These are phyloP conservation scores for Periconia sp. DNA, from an alignment of 2,329 filamentous ascomycete genomes.

Conservation along the genomic window DNA sequence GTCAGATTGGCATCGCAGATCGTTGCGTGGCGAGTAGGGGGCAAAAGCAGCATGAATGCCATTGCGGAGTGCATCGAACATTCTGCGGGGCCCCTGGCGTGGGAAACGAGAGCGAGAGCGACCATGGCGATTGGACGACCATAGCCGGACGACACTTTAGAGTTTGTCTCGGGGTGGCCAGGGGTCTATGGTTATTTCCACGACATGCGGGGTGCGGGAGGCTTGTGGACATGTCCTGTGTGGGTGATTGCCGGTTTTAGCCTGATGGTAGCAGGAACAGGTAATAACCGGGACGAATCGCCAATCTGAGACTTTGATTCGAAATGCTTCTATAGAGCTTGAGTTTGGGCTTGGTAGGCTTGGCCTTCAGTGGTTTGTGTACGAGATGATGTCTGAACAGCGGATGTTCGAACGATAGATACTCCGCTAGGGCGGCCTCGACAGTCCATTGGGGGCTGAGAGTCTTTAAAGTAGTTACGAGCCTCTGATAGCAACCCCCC, in stretches of 20 bases:
- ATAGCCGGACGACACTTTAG: conserved; percentile 13
- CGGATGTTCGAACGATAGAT: no score
- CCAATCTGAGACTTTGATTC: conserved; percentile 10
- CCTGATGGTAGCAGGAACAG: conserved; percentile 25
- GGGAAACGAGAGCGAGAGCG: not conserved
- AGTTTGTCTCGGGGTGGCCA: conserved; percentile 14
- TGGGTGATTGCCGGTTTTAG: conserved; percentile 35
- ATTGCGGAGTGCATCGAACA: conserved; percentile 17
- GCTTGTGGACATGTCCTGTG: conserved; percentile 17
- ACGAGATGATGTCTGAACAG: no score
- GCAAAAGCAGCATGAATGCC: conserved; percentile 10
- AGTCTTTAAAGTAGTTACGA: no score
- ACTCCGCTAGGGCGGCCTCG: no score
- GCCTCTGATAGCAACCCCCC: no score
- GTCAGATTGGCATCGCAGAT: conserved; percentile 17
- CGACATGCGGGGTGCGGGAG: conserved; percentile 33
- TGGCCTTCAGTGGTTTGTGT: no score
- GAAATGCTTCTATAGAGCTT: no score
- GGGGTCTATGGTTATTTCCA: conserved; percentile 24
- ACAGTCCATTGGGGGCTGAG: no score
- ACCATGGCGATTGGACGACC: conserved; percentile 14
- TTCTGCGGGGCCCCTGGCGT: conserved; percentile 15
- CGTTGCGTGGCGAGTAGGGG: conserved; percentile 12
- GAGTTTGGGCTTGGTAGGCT: no score
- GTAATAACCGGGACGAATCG: conserved; percentile 30